These are phyloP conservation scores for Reutealis trisperma DNA, from an alignment of 345 rosid species.

Conservation along the genomic window DNA sequence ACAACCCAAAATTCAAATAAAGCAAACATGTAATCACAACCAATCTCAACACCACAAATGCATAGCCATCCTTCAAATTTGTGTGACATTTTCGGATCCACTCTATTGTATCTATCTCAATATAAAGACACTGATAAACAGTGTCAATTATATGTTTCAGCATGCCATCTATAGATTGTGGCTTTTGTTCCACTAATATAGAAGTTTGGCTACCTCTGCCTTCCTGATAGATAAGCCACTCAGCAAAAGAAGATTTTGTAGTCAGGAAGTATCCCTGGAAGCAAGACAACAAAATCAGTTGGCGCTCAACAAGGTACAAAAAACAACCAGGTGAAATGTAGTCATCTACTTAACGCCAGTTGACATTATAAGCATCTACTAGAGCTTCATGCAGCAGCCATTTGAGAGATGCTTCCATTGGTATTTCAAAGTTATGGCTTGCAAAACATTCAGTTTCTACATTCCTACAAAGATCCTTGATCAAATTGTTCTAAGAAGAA, in stretches of 20 bases:
- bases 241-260: conserved; percentile 38
- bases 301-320: conserved; percentile 49
- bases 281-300: conserved; percentile 26
- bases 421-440: background rate
- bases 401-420: background rate
- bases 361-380: conserved; percentile 27
- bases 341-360: conserved; percentile 34
- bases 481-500: conserved; percentile 35
- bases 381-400: conserved; percentile 36
- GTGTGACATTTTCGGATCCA: conserved; percentile 31
- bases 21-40: conserved; percentile 36
- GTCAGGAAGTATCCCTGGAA: conserved; percentile 22
- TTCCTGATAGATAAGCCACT: conserved; percentile 41
- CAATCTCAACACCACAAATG: conserved; percentile 37
- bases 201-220: conserved; percentile 1
- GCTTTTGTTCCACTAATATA: background rate
- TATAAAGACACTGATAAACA: conserved; percentile 13
- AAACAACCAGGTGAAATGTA: conserved; percentile 47
- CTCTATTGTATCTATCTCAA: conserved; percentile 15
- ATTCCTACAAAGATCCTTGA: conserved; percentile 19
- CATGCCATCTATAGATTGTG: background rate
- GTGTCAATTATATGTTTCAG: conserved; percentile 12
- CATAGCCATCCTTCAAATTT: conserved; percentile 10
- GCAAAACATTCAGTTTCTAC: background rate
- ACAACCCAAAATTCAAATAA: conserved; percentile 33